Conservation (phyloP, 257 asterid genomes). For the Nicotiana benthamiana region DNA sequence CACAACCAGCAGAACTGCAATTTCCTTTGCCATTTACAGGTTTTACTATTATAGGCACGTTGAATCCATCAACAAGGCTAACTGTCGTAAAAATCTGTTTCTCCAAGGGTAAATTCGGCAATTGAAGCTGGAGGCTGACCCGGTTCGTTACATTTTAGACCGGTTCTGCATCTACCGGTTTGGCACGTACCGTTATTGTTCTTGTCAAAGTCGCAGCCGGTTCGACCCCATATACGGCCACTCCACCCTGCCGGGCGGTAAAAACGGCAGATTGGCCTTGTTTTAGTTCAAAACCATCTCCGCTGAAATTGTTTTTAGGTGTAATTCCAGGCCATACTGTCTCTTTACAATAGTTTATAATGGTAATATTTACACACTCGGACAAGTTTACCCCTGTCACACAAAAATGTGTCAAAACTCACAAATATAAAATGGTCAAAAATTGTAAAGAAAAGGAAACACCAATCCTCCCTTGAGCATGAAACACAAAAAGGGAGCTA, state of each 20-base stretch:
- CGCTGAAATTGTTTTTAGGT: slow-evolving; percentile 36
- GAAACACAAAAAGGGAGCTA: background rate
- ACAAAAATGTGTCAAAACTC: background rate
- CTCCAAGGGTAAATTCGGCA: slow-evolving; percentile 54
- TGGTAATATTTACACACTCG: slow-evolving; percentile 36
- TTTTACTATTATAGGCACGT: slow-evolving; percentile 43
- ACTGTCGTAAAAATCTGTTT: slow-evolving; percentile 47
- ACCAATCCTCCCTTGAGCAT: background rate
- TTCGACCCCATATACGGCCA: slow-evolving; percentile 69
- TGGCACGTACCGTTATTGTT: slow-evolving; percentile 45
- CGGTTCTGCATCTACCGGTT: slow-evolving; percentile 47
- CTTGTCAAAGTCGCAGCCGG: slow-evolving; percentile 44
- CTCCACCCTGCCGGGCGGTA: slow-evolving; percentile 42
- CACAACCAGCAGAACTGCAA: slow-evolving; percentile 54
- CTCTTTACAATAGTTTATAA: slow-evolving; percentile 52
- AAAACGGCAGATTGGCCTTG: slow-evolving; percentile 48
- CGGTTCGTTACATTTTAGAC: slow-evolving; percentile 31
- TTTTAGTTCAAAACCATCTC: slow-evolving; percentile 38
- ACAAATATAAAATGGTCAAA: background rate
- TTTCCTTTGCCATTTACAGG: slow-evolving; percentile 47
- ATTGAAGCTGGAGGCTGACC: slow-evolving; percentile 57
- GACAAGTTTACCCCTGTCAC: slow-evolving; percentile 27
- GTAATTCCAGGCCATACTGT: slow-evolving; percentile 61
- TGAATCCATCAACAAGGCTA: slow-evolving; percentile 71
- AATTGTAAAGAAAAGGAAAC: background rate